Base-by-base conservation (phyloP, 148 eudicot species). In the Polygonum maritimum region DNA sequence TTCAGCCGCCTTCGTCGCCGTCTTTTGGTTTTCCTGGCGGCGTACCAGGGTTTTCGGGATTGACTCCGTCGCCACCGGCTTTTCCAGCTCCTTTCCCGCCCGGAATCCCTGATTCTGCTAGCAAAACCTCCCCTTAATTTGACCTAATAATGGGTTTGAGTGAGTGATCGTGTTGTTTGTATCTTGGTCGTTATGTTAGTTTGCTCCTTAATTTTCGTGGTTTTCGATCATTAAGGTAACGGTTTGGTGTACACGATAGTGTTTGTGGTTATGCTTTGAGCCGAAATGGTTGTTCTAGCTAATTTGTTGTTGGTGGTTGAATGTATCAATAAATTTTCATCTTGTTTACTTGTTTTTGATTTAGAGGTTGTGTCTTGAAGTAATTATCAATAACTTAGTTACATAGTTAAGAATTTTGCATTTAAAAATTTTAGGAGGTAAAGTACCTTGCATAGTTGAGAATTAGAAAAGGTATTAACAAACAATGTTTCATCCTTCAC, bases 51-150 rank as follows among this genome's bases (percentile, higher is more conserved):
- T 35, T 67, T 14, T 6, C 69, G 18, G 69, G 69, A 0, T 26
- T 63, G 69, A 63, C 16, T 67, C 71, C 71, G 11, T 62, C 69
- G 69, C 71, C 71, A 18, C 71, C 71, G 11, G 45, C 71, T 35
- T 67, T 67, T 5, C 71, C 71, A 1, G 36, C 16, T 38, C 71
- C 71, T 35, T 67, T 67, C 44, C 71, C 71, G 11, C 71, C 45
- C 1, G 4, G 45, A 35, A 38, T 35, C 10, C 19, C 45, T 15
- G 18, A 16, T 35, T 36, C 71, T 36, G 41, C 45, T 35, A 15
- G 45, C 2, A 67, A 67, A 13, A 44, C 5, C 40, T 67, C 71
- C 41, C 71, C 71, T 35, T 67, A 13, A 38, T 16, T 13, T 13
- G 15, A 33, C 19, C 0, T 57, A 57, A 4, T 21, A 21, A 9